A percentile compares a stretch with the other conserved stretches of the same genome.
phyloP scores from a whole-genome alignment of 495 filamentous ascomycete species.

The Cryomyces antarcticus region DNA sequence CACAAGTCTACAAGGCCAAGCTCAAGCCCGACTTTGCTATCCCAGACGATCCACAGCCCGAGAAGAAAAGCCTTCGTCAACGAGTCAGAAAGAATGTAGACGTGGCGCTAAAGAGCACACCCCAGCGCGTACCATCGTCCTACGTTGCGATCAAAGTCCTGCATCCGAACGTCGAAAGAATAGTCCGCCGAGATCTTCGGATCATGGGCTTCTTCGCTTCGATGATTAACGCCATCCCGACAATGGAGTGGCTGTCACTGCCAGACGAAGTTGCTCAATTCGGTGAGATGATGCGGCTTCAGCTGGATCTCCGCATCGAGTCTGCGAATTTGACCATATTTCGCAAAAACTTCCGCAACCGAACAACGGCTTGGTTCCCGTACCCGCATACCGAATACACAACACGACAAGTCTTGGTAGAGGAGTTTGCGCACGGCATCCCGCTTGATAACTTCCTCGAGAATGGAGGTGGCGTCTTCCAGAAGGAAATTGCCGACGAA shows the following conservation, averaged over 20 bases:
- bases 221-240: slow-evolving; percentile 69
- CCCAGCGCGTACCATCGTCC: slow-evolving; percentile 66
- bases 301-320: slow-evolving; percentile 90
- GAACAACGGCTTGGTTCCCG: slow-evolving; percentile 88
- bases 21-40: slow-evolving; percentile 59
- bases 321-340: slow-evolving; percentile 76
- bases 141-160: slow-evolving; percentile 96
- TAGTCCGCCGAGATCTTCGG: slow-evolving; percentile 67
- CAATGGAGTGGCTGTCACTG: slow-evolving; percentile 92
- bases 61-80: slow-evolving; percentile 30
- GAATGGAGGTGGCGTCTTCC: slow-evolving; percentile 79
- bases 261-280: slow-evolving; percentile 90
- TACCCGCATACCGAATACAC: slow-evolving; percentile 83
- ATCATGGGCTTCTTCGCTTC: slow-evolving; percentile 92
- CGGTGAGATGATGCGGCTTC: slow-evolving; percentile 94
- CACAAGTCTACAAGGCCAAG: slow-evolving; percentile 93
- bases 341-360: slow-evolving; percentile 71
- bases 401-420: slow-evolving; percentile 77
- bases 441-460: slow-evolving; percentile 77
- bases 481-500: slow-evolving; percentile 85
- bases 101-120: slow-evolving; percentile 63
- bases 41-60: slow-evolving; percentile 30
- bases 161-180: slow-evolving; percentile 76
- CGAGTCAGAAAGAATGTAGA: slow-evolving; percentile 68
- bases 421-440: slow-evolving; percentile 91